Conservation (phyloP, 2,329 filamentous ascomycete species). For the Didymella sp. region DNA sequence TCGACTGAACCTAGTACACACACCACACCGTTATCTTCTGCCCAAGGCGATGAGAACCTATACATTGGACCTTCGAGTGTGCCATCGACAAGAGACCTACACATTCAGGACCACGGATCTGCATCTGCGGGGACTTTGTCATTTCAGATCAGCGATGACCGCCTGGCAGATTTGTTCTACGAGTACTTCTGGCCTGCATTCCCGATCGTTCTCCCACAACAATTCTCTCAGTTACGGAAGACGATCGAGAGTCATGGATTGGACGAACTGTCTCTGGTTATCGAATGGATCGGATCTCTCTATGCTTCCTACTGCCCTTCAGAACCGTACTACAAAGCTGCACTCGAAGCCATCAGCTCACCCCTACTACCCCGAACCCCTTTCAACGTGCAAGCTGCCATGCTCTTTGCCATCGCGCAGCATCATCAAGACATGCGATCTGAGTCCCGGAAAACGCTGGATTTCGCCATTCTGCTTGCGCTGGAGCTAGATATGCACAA, state of each 20-base stretch:
- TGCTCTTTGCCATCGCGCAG: slow-evolving; percentile 77
- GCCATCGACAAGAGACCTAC: slow-evolving; percentile 10
- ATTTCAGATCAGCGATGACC: slow-evolving; percentile 37
- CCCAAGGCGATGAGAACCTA: slow-evolving; percentile 1
- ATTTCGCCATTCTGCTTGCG: slow-evolving; percentile 71
- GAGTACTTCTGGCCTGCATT: slow-evolving; percentile 61
- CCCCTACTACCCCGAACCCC: slow-evolving; percentile 32
- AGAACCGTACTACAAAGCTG: slow-evolving; percentile 35
- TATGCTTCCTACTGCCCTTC: slow-evolving; percentile 44
- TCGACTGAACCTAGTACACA: not conserved
- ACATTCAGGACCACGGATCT: slow-evolving; percentile 8
- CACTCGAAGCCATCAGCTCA: slow-evolving; percentile 30
- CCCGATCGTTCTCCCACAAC: slow-evolving; percentile 61
- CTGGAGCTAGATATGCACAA: slow-evolving; percentile 80
- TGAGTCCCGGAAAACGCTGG: slow-evolving; percentile 70
- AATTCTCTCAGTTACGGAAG: slow-evolving; percentile 43
- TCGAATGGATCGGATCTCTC: slow-evolving; percentile 43
- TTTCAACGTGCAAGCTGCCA: slow-evolving; percentile 76
- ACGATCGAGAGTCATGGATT: slow-evolving; percentile 29
- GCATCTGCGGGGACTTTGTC: slow-evolving; percentile 11
- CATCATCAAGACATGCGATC: slow-evolving; percentile 78
- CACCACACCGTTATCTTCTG: slow-evolving; percentile 5
- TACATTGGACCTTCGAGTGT: not conserved
- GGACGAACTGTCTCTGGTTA: slow-evolving; percentile 32
- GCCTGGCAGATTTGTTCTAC: slow-evolving; percentile 42